A percentile compares a stretch with the other conserved stretches of the same genome.
phyloP scores from a whole-genome alignment of 164 flowering plant genomes.

The Berberis vulgaris region DNA sequence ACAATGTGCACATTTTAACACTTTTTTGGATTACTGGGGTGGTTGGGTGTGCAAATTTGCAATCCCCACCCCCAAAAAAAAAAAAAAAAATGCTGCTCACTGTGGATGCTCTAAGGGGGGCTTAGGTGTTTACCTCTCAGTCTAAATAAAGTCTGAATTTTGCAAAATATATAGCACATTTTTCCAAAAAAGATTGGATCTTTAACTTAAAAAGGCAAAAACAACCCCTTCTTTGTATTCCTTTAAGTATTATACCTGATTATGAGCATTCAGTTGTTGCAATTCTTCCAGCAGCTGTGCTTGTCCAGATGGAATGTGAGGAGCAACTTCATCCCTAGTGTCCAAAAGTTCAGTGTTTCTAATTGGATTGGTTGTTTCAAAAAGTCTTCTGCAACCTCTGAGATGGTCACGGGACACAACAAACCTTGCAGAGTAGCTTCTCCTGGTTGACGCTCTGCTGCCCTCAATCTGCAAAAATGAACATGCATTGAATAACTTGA shows the following conservation, averaged over 20 bases:
- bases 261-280: constrained; percentile 5
- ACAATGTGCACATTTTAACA: no score
- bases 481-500: not conserved
- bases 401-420: constrained; percentile 25
- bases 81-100: no score
- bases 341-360: constrained; percentile 11
- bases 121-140: no score
- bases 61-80: no score
- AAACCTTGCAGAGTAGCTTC: constrained; percentile 35
- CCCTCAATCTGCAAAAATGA: constrained; percentile 24
- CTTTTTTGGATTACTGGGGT: no score
- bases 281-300: constrained; percentile 14
- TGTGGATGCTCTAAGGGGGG: no score
- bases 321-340: constrained; percentile 9
- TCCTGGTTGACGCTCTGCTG: constrained; percentile 31
- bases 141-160: not conserved
- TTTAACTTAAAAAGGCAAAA: not conserved
- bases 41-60: no score
- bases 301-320: constrained; percentile 8
- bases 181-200: not conserved
- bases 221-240: not conserved
- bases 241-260: constrained; percentile 8
- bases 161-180: not conserved
- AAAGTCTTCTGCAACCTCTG: constrained; percentile 24
- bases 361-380: constrained; percentile 18